Evolutionary conservation across 2,329 filamentous ascomycete species (phyloP).

Genomic region (Tolypocladium paradoxum): DNA sequence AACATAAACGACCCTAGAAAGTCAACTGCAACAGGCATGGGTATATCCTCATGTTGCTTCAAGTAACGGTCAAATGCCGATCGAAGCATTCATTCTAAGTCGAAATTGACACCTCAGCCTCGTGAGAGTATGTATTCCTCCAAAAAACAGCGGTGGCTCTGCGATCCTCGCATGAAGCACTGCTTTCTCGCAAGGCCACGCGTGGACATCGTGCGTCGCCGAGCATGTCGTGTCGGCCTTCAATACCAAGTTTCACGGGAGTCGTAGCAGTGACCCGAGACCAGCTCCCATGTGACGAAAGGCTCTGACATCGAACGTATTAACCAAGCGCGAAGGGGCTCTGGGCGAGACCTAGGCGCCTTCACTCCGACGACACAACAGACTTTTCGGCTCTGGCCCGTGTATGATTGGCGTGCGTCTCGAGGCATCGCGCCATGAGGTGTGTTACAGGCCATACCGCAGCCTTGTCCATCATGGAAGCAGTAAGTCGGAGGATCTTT

Average conservation of each 20-base stretch:
- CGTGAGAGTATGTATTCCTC: neutral
- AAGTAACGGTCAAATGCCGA: neutral
- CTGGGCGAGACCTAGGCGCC: neutral
- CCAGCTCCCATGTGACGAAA: neutral
- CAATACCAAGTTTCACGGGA: too few species aligned
- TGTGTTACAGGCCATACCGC: conserved; percentile 74
- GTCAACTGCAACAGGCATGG: neutral
- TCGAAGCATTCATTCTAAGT: neutral
- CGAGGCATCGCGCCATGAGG: conserved; percentile 44
- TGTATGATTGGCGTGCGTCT: conserved; percentile 42
- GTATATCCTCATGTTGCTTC: neutral
- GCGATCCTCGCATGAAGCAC: neutral
- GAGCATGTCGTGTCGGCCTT: neutral
- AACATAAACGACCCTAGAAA: neutral
- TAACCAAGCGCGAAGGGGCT: neutral
- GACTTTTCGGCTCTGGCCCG: conserved; percentile 42
- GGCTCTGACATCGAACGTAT: neutral
- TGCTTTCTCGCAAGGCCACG: neutral
- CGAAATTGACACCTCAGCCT: neutral
- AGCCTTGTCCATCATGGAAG: conserved; percentile 78
- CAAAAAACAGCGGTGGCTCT: neutral
- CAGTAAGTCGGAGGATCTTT: conserved; percentile 74
- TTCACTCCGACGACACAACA: conserved; percentile 27
- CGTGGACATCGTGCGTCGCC: neutral
- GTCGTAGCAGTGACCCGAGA: neutral